These are phyloP conservation scores for Erythrophleum ivorense DNA, from an alignment of 331 rosid species.

Conservation along the genomic window DNA sequence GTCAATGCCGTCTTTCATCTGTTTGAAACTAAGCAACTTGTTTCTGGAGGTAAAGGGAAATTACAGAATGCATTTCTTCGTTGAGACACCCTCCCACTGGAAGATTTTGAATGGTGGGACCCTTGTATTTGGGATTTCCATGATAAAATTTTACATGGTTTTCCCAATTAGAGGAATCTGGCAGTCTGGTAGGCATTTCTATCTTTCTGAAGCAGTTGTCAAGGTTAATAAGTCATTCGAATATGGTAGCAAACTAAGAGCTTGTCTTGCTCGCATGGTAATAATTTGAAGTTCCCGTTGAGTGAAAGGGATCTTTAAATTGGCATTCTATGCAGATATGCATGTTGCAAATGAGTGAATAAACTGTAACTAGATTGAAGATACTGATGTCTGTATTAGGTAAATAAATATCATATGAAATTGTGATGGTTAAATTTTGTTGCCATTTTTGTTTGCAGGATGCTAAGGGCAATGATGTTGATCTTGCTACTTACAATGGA, in stretches of 20 bases:
- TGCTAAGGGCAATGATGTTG: conserved; percentile 51
- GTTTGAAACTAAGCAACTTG: background rate
- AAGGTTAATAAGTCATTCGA: background rate
- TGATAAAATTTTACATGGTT: background rate
- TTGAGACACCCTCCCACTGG: background rate
- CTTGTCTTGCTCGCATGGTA: background rate
- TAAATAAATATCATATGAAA: background rate
- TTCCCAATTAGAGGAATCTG: background rate
- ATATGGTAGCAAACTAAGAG: background rate
- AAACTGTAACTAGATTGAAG: background rate
- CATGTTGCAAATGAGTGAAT: background rate
- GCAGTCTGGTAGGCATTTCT: background rate
- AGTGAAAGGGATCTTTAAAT: background rate
- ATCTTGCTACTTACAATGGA: conserved; percentile 54
- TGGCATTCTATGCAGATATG: background rate
- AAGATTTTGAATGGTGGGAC: background rate
- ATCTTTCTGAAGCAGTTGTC: background rate
- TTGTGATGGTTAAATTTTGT: background rate
- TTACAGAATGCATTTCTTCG: background rate
- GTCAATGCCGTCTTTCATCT: background rate
- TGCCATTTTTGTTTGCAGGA: conserved; percentile 39
- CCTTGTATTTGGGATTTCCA: background rate
- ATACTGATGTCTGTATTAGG: background rate
- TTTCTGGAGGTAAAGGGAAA: background rate
- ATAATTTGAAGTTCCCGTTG: background rate